phyloP scores from a whole-genome alignment of 2,329 filamentous ascomycete species.

The Microsporum canis region DNA sequence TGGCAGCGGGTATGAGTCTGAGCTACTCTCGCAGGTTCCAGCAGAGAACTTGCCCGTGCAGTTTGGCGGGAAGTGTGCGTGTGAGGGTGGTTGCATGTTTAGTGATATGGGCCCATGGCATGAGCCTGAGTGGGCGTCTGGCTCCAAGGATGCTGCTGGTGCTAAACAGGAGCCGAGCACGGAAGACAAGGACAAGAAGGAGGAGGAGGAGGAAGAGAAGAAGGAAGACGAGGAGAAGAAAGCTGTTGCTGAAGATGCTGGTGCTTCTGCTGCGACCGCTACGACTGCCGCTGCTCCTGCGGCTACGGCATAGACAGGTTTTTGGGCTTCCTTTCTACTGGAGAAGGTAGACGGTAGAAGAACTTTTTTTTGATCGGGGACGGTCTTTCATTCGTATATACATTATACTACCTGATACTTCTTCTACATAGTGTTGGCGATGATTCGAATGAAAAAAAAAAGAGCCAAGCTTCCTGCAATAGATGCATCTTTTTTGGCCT shows the following conservation, averaged over 20 bases:
- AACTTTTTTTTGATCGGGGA: not conserved
- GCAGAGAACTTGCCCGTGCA: conserved; percentile 78
- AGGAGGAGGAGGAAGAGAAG: conserved; percentile 1
- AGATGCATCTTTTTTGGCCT: not conserved
- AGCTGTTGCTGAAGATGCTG: not conserved
- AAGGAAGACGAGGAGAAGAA: not conserved
- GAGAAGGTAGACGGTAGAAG: not conserved
- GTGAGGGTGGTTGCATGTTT: conserved; percentile 68
- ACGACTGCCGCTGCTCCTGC: not conserved
- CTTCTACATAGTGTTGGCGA: not conserved
- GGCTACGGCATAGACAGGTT: not conserved
- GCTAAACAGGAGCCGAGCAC: conserved; percentile 12
- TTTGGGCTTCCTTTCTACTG: not conserved
- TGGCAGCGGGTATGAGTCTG: conserved; percentile 66
- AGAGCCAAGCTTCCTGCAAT: not conserved
- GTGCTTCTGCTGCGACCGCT: not conserved
- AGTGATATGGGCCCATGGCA: conserved; percentile 86
- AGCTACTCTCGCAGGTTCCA: conserved; percentile 74
- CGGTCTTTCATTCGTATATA: not conserved
- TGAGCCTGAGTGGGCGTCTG: conserved; percentile 34
- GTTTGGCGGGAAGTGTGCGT: conserved; percentile 76
- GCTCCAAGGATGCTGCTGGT: conserved; percentile 34
- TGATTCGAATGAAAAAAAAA: not conserved
- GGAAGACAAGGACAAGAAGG: conserved; percentile 20
- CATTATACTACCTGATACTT: not conserved